Evolutionary conservation across 352 stramenopile species (phyloP).

Genomic region (Phytopythium mirpurense): DNA sequence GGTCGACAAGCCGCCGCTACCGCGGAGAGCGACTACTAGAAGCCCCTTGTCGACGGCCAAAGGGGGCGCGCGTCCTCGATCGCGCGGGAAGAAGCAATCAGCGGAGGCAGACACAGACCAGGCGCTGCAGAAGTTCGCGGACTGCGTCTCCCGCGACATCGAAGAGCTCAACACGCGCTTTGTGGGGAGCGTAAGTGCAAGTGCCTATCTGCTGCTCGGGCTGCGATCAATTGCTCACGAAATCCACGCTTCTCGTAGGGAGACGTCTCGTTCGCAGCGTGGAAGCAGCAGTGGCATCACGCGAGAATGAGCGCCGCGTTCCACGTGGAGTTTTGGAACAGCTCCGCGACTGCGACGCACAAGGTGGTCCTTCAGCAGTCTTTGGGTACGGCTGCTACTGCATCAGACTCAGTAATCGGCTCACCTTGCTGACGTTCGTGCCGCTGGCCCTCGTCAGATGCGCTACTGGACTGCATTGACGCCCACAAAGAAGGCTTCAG

Average conservation of each 20-base stretch:
- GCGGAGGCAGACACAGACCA: constrained; percentile 25
- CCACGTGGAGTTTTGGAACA: constrained; percentile 79
- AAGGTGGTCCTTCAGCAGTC: constrained; percentile 51
- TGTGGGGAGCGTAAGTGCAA: constrained; percentile 16
- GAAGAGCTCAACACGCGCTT: constrained; percentile 33
- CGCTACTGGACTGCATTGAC: constrained; percentile 35
- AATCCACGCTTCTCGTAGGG: constrained; percentile 10
- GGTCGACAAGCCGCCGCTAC: constrained; percentile 19
- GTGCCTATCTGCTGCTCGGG: neutral
- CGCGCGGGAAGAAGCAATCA: neutral
- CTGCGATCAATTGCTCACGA: neutral
- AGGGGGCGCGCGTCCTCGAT: neutral
- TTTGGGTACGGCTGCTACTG: constrained; percentile 24
- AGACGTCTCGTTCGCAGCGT: constrained; percentile 28
- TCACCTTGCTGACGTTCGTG: too few species aligned
- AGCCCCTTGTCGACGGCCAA: constrained; percentile 7
- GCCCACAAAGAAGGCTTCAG: constrained; percentile 20
- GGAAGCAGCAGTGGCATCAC: constrained; percentile 44
- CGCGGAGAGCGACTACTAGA: constrained; percentile 17
- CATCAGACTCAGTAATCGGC: too few species aligned
- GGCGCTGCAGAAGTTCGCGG: constrained; percentile 33
- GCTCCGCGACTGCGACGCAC: constrained; percentile 44
- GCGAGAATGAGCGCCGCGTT: constrained; percentile 47
- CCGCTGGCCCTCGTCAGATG: constrained; percentile 14
- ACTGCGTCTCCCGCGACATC: constrained; percentile 29